Base-by-base conservation (phyloP, 305 asterid genomes). In the Vinca major region DNA sequence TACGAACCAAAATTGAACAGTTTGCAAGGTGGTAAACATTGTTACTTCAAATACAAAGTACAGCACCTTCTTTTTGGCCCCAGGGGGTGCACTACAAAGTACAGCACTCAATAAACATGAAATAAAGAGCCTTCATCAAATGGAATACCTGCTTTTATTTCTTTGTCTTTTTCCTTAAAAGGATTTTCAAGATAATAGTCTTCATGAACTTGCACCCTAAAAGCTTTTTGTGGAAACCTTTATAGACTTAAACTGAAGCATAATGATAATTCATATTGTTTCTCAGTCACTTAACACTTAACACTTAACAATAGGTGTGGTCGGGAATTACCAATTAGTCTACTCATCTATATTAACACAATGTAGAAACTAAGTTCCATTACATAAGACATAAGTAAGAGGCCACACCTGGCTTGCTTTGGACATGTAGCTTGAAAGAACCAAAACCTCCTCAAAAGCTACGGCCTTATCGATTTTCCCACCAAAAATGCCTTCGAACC, bases 401-500 rank as follows among this genome's bases (percentile, higher is more conserved):
- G 62, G 69, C 45, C 80, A 58, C 63, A 93, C 97, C 96, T 86
- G 92, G 85, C 82, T 89, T 75, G 83, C 86, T 82, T 86, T 91
- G 86, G 84, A 77, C 96, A 93, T 86, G 81, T 86, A 86, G 78
- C 90, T 93, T 66, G 99, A 89, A 73, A 93, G 94, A 77, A 85
- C 81, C 73, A 93, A 76, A 70, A 82, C 72, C 70, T 93, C 97
- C 60, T 89, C 96, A 80, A 93, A 89, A 68, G 90, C 75, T 78
- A 93, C 77, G 75, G 84, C 67, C 80, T 85, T 93, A 68, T 93
- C 99, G 71, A 93, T 77, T 84, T 93, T 93, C 74, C 92, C 85
- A 67, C 99, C 96, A 82, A 78, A 84, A 72, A 86, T 73, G 58
- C 96, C 96, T 78, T 89, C 99, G 77, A 93, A 93, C 78, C 99